phyloP scores from a whole-genome alignment of 345 rosid species.

The Kernera saxatilis region DNA sequence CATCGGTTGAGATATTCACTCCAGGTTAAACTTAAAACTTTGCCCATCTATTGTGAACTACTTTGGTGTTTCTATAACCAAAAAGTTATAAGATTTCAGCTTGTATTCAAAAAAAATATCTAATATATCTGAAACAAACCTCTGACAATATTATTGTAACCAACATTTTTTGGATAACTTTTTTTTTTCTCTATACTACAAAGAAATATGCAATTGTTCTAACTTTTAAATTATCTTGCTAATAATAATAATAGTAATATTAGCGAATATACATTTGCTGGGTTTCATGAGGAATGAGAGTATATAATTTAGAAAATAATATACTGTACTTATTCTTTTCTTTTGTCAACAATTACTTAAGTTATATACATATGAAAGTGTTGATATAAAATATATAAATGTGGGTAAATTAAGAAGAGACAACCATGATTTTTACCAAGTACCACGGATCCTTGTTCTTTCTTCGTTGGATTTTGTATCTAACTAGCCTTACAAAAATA shows the following conservation, averaged over 20 bases:
- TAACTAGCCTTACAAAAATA: not conserved
- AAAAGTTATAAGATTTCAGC: not conserved
- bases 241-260: not conserved
- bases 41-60: too few species aligned
- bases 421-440: slow-evolving; percentile 8
- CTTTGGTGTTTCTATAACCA: not conserved
- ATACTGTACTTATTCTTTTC: not conserved
- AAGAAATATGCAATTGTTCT: not conserved
- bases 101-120: too few species aligned
- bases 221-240: not conserved
- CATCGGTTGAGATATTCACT: too few species aligned
- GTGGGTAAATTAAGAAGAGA: slow-evolving; percentile 25
- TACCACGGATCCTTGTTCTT: slow-evolving; percentile 14
- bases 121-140: not conserved
- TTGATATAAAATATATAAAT: not conserved
- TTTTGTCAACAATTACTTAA: not conserved
- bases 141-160: not conserved
- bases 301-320: not conserved
- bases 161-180: not conserved
- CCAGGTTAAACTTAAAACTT: too few species aligned
- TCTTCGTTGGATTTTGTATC: slow-evolving; percentile 2
- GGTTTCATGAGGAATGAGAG: not conserved
- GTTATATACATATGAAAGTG: not conserved
- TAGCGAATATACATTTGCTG: not conserved
- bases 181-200: not conserved